Percentiles rank a stretch among this genome's conserved stretches.
These are phyloP conservation scores for Fraxinus greggii DNA, from an alignment of 305 asterid species.

Conservation along the genomic window DNA sequence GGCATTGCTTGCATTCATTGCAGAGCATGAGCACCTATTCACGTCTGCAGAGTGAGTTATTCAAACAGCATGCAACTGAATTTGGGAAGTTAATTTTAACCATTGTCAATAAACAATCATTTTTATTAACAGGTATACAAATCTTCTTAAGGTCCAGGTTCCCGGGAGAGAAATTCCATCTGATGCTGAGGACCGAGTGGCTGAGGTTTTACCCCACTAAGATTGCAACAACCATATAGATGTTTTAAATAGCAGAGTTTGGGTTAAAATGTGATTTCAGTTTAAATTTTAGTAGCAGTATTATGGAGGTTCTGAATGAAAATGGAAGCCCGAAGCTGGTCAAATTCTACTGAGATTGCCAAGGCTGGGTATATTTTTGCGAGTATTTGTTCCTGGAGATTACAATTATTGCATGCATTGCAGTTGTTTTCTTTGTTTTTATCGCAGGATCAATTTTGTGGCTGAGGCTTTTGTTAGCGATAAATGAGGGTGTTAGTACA, in stretches of 20 bases:
- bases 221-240: background rate
- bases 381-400: slow-evolving; percentile 34
- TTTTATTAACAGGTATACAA: slow-evolving; percentile 53
- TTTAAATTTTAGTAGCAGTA: slow-evolving; percentile 13
- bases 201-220: slow-evolving; percentile 56
- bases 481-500: background rate
- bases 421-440: background rate
- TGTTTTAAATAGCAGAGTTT: slow-evolving; percentile 17
- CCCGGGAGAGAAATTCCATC: slow-evolving; percentile 91
- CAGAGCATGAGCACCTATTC: slow-evolving; percentile 77
- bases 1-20: slow-evolving; percentile 92
- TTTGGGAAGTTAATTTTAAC: background rate
- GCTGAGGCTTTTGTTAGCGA: slow-evolving; percentile 18
- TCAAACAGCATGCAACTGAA: slow-evolving; percentile 1
- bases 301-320: slow-evolving; percentile 13
- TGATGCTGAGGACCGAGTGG: slow-evolving; percentile 76
- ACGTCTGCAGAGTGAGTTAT: slow-evolving; percentile 72
- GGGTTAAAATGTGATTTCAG: slow-evolving; percentile 11
- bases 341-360: slow-evolving; percentile 25
- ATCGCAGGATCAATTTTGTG: slow-evolving; percentile 37
- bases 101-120: background rate
- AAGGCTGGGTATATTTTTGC: slow-evolving; percentile 27
- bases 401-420: background rate
- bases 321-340: slow-evolving; percentile 15
- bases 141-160: slow-evolving; percentile 76